Evolutionary conservation across 2,329 filamentous ascomycete species (phyloP).

Genomic region (Anthostomella pinea): DNA sequence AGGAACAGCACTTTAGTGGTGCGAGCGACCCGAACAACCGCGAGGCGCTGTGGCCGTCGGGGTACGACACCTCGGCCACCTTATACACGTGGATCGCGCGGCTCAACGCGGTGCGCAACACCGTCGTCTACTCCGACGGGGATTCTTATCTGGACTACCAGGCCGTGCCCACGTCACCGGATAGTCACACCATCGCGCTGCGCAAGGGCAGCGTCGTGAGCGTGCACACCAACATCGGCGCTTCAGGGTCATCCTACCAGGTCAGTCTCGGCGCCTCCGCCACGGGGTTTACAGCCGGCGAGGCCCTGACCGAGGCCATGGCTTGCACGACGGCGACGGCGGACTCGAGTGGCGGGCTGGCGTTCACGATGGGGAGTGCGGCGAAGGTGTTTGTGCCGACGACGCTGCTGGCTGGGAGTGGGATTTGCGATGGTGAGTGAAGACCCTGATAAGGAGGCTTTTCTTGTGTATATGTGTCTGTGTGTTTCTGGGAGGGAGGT

Average conservation of each 20-base stretch:
- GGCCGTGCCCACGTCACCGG: constrained; percentile 37
- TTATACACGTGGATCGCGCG: constrained; percentile 44
- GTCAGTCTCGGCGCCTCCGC: constrained; percentile 34
- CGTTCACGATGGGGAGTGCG: constrained; percentile 38
- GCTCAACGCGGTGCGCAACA: constrained; percentile 49
- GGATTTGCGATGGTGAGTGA: constrained; percentile 16
- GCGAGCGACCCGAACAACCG: constrained; percentile 42
- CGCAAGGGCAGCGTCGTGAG: constrained; percentile 43
- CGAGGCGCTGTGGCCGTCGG: constrained; percentile 48
- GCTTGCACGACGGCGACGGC: constrained; percentile 42
- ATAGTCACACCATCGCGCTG: constrained; percentile 42
- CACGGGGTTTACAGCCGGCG: constrained; percentile 36
- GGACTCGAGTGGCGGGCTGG: constrained; percentile 41
- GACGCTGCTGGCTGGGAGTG: constrained; percentile 8
- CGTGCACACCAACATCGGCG: constrained; percentile 40
- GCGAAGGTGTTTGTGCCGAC: constrained; percentile 41
- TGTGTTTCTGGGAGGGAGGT: too few relatives aligned
- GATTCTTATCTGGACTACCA: constrained; percentile 38
- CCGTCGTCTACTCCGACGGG: constrained; percentile 37
- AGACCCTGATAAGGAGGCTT: too few relatives aligned
- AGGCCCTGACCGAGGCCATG: constrained; percentile 40
- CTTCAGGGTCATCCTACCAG: constrained; percentile 29
- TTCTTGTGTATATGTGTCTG: constrained; percentile 2
- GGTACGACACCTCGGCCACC: constrained; percentile 36
- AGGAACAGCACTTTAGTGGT: constrained; percentile 53